Conservation (phyloP, 805 yeast genomes). For the Trichomonascus vanleenenianus region DNA sequence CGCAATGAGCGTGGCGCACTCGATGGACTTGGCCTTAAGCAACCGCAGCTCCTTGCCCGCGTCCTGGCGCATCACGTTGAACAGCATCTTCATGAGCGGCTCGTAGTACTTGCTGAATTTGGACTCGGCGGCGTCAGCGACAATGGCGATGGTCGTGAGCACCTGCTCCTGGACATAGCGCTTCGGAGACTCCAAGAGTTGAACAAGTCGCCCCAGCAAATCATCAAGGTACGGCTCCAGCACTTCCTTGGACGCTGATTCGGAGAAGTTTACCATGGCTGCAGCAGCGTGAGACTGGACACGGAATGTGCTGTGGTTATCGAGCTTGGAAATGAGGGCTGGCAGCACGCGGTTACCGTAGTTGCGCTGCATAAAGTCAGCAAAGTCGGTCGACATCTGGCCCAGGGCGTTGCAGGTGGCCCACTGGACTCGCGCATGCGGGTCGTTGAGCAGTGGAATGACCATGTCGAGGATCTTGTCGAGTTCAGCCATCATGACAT, state of each 20-base stretch:
- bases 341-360: slow-evolving; percentile 78
- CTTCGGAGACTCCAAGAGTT: slow-evolving; percentile 74
- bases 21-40: slow-evolving; percentile 88
- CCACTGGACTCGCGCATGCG: slow-evolving; percentile 91
- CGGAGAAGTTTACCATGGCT: slow-evolving; percentile 91
- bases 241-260: slow-evolving; percentile 78
- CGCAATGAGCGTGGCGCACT: slow-evolving; percentile 91
- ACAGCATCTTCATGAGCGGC: slow-evolving; percentile 82
- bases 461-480: slow-evolving; percentile 78
- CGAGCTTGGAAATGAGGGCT: slow-evolving; percentile 75
- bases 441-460: slow-evolving; percentile 74
- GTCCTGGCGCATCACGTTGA: slow-evolving; percentile 71
- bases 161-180: slow-evolving; percentile 96
- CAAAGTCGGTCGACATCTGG: slow-evolving; percentile 94
- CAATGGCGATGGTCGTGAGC: slow-evolving; percentile 89
- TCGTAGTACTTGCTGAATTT: slow-evolving; percentile 89
- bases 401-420: slow-evolving; percentile 97
- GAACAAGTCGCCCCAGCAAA: slow-evolving; percentile 64
- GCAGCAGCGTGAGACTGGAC: slow-evolving; percentile 99
- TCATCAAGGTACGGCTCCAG: slow-evolving; percentile 90
- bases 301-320: slow-evolving; percentile 60
- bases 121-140: slow-evolving; percentile 91
- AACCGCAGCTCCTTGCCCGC: slow-evolving; percentile 70
- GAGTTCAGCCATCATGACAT: slow-evolving; percentile 73
- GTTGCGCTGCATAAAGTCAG: slow-evolving; percentile 76